Evolutionary conservation across 768 basidiomycete species (phyloP).

Genomic region (Rhodotorula graminis): DNA sequence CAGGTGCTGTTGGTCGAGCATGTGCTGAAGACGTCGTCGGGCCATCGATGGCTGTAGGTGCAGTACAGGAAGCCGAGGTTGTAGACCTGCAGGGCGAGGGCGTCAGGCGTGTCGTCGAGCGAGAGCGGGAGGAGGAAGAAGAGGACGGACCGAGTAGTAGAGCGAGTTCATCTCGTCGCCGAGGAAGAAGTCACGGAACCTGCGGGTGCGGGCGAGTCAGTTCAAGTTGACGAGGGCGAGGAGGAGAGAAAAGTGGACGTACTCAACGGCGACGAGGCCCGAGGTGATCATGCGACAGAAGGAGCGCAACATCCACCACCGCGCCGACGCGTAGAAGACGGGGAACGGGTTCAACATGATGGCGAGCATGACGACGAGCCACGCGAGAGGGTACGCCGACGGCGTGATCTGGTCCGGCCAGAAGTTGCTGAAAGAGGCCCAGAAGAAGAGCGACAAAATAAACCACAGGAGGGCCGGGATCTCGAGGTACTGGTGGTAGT

Average conservation of each 20-base stretch:
- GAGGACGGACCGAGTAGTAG: constrained; percentile 27
- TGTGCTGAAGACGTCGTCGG: constrained; percentile 23
- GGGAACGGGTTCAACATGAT: constrained; percentile 65
- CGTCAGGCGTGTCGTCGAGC: too few species aligned
- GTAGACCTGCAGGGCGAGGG: not conserved
- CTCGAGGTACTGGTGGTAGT: constrained; percentile 72
- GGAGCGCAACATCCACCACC: constrained; percentile 75
- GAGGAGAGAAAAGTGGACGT: not conserved
- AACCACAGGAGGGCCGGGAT: constrained; percentile 74
- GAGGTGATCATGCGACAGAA: constrained; percentile 62
- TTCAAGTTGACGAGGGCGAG: not conserved
- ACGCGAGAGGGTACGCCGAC: constrained; percentile 71
- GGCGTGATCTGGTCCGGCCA: constrained; percentile 61
- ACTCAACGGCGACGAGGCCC: constrained; percentile 55
- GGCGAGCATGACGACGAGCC: constrained; percentile 62
- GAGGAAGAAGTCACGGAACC: constrained; percentile 52
- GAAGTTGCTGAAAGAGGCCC: constrained; percentile 66
- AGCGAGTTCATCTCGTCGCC: constrained; percentile 37
- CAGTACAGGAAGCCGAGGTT: constrained; percentile 59
- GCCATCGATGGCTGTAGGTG: constrained; percentile 59
- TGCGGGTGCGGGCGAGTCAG: not conserved
- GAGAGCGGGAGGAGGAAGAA: not conserved
- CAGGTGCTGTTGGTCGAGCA: constrained; percentile 54
- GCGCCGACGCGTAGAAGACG: constrained; percentile 58
- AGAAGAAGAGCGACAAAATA: constrained; percentile 71